A percentile compares a stretch with the other conserved stretches of the same genome.
phyloP scores from a whole-genome alignment of 257 asterid genomes.

The Cynanchum wilfordii region DNA sequence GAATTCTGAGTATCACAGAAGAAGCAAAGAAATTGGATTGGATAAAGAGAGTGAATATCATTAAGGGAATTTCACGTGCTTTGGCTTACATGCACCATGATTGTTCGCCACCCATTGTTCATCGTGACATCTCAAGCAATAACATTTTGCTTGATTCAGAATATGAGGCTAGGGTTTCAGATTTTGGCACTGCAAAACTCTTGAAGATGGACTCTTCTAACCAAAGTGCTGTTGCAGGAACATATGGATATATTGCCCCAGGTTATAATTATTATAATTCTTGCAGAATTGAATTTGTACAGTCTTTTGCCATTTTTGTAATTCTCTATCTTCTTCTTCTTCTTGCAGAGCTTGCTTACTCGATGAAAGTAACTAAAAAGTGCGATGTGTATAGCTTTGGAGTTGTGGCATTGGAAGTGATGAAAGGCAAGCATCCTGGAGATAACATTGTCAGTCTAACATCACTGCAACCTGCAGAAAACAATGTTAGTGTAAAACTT shows the following conservation, averaged over 20 bases:
- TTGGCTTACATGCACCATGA: constrained; percentile 34
- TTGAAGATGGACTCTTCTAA: constrained; percentile 23
- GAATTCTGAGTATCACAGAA: constrained; percentile 10
- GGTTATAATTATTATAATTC: constrained; percentile 13
- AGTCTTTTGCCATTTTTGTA: not conserved
- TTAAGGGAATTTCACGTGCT: constrained; percentile 28
- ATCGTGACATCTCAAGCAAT: constrained; percentile 34
- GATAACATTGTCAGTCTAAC: constrained; percentile 14
- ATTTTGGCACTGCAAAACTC: constrained; percentile 37
- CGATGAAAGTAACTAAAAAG: constrained; percentile 17
- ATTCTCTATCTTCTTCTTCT: not conserved
- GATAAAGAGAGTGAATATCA: constrained; percentile 21
- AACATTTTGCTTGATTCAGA: constrained; percentile 25
- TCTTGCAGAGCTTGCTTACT: constrained; percentile 22
- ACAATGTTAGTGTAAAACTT: not conserved
- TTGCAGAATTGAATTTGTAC: no score
- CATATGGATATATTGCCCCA: constrained; percentile 39
- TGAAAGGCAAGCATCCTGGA: constrained; percentile 26
- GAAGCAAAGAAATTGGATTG: constrained; percentile 24
- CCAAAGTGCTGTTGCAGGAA: constrained; percentile 30
- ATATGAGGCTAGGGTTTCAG: constrained; percentile 28
- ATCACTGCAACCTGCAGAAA: not conserved
- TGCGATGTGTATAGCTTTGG: constrained; percentile 42
- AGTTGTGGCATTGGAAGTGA: constrained; percentile 29
- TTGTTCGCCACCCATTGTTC: constrained; percentile 35